Evolutionary conservation across 73 alveolate genomes (phyloP).

Genomic region (Loxodes magnus): DNA sequence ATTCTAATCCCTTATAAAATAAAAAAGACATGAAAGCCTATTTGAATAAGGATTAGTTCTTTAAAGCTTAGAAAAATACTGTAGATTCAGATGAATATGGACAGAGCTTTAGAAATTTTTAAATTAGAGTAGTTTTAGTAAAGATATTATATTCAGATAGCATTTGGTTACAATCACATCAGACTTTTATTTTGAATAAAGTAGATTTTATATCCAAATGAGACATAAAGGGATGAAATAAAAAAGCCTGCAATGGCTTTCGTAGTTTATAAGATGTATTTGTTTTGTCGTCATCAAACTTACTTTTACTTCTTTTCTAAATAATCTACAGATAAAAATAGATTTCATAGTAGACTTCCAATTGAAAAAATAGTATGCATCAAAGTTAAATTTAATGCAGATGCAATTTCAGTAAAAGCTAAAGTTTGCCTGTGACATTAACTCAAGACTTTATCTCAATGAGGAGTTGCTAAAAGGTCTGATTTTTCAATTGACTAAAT

Average conservation of each 20-base stretch:
- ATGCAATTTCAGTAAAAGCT: conserved; percentile 99
- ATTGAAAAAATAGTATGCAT: conserved; percentile 99
- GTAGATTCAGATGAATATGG: conserved; percentile 99
- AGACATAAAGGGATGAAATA: conserved; percentile 88
- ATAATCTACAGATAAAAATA: conserved; percentile 86
- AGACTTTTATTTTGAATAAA: conserved; percentile 89
- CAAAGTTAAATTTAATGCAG: conserved; percentile 97
- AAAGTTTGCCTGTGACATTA: conserved; percentile 98
- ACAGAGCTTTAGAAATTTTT: conserved; percentile 96
- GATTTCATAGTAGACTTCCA: conserved; percentile 91
- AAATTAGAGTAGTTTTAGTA: conserved; percentile 94
- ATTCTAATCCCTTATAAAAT: conserved; percentile 47
- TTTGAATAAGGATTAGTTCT: conserved; percentile 35
- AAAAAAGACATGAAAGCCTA: conserved; percentile 36
- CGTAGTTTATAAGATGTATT: conserved; percentile 95
- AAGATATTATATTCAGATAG: conserved; percentile 84
- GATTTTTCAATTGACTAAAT: conserved; percentile 75
- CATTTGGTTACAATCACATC: conserved; percentile 96
- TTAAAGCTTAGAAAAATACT: conserved; percentile 45
- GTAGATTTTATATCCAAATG: conserved; percentile 98
- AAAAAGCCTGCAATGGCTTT: conserved; percentile 98
- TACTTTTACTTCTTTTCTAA: conserved; percentile 86
- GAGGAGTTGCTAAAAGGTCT: conserved; percentile 97
- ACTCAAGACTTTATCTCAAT: conserved; percentile 95
- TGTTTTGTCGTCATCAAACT: conserved; percentile 97